Evolutionary conservation across 2,329 filamentous ascomycete species (phyloP).

Genomic region (Hypomyces rosellus): DNA sequence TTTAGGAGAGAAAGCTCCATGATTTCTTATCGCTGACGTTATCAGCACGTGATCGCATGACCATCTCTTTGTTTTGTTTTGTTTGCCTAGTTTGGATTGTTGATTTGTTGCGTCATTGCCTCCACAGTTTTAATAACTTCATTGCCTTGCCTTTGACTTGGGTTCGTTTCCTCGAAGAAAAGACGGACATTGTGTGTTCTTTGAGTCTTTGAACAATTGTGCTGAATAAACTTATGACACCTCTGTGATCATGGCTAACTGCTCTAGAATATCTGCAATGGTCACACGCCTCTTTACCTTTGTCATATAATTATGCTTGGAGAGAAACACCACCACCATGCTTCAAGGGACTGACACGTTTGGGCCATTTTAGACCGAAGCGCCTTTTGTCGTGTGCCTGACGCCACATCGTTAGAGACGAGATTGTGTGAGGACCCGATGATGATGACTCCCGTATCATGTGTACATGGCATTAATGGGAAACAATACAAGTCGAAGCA

Average conservation of each 20-base stretch:
- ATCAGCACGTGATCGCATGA: neutral
- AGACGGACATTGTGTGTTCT: neutral
- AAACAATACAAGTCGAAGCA: too few species aligned
- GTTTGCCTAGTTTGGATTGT: neutral
- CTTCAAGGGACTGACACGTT: neutral
- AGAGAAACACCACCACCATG: neutral
- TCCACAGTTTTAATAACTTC: neutral
- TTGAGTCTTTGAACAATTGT: too few species aligned
- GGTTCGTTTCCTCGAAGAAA: neutral
- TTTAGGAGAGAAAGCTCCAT: neutral
- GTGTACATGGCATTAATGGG: too few species aligned
- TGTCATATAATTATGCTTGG: neutral
- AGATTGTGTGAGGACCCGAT: too few species aligned
- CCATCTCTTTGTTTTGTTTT: too few species aligned
- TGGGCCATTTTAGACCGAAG: neutral
- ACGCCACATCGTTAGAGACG: neutral
- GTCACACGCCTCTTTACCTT: too few species aligned
- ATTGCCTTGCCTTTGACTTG: neutral
- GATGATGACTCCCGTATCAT: too few species aligned
- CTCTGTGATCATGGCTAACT: neutral
- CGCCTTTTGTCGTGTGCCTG: neutral
- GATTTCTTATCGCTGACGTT: neutral
- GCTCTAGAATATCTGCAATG: too few species aligned
- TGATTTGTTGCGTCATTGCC: neutral
- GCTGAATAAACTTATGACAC: neutral